Conservation (phyloP, 2,329 filamentous ascomycete genomes). For the Phialophora expanda region DNA sequence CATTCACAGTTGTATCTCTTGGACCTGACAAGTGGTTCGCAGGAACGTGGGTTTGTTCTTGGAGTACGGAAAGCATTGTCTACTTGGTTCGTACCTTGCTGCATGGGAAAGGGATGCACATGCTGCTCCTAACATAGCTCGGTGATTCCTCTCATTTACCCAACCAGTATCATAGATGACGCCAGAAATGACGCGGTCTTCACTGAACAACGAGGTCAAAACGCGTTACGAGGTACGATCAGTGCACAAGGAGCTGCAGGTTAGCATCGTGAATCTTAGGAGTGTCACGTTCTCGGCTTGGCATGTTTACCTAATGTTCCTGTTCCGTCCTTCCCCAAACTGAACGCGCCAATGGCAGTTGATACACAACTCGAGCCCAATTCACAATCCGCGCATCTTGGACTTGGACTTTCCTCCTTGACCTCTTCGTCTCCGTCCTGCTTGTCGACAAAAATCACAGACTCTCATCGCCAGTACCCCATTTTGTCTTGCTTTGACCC, state of each 20-base stretch:
- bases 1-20: not conserved
- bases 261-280: not conserved
- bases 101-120: not conserved
- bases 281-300: conserved; percentile 9
- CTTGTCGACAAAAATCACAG: conserved; percentile 9
- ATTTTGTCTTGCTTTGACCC: not conserved
- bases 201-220: not conserved
- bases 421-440: conserved; percentile 13
- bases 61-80: not conserved
- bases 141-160: not conserved
- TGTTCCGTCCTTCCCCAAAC: conserved; percentile 13
- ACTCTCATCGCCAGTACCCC: not conserved
- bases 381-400: conserved; percentile 22
- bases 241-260: not conserved
- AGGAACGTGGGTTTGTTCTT: not conserved
- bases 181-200: not conserved
- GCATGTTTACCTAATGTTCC: conserved; percentile 15
- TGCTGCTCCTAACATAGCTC: not conserved
- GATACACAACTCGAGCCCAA: conserved; percentile 8
- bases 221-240: not conserved
- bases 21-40: not conserved
- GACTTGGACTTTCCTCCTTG: conserved; percentile 5
- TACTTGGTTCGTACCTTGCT: not conserved
- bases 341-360: conserved; percentile 29
- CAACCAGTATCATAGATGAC: not conserved